Evolutionary conservation across 192 early-diverging fungal genomes (phyloP), one percentile per base, ranked within the genome.

Genomic region (Podila horticola): DNA sequence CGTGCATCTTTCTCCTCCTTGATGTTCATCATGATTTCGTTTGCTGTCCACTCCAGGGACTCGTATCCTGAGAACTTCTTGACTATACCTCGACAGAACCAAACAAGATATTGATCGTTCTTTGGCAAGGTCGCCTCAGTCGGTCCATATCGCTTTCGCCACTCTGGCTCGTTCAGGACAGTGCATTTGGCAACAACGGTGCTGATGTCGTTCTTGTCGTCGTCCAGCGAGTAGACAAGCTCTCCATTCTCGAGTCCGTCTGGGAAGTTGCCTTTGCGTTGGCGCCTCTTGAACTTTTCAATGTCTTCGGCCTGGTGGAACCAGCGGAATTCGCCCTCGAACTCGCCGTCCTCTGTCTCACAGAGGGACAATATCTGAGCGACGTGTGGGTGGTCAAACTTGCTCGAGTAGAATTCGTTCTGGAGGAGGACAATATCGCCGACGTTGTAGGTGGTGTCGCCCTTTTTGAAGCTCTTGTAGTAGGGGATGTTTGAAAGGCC

Each of bases 401-500:
- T 81, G 29, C 57, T 31, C 0, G 77, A 69, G 19, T 60, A 81
- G 11, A 71, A 69, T 22, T 79, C 59, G 28, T 84, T 83, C 30
- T 59, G 29, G 28, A 84, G 65, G 8, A 84, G 67, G 45, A 84
- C 83, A 62, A 67, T 55, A 22, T 75, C 82, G 31, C 85, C 75
- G 48, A 88, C 20, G 1, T 76, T 71, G 34, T 74, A 77, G 9
- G 79, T 82, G 2, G 77, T 82, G 8, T 76, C 74, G 17, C 87
- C 88, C 52, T 86, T 64, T 26, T 34, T 49, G 58, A 88, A 88
- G 48, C 84, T 77, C 8, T 33, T 31, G 28, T 85, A 85, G 61
- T 85, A 86, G 11, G 88, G 86, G 7, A 84, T 87, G 75, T 91
- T 91, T 3, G 88, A 86, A 57, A 89, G 77, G 3, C 87, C 87